phyloP scores from a whole-genome alignment of 805 yeast species.

The Clavispora santaluciae region DNA sequence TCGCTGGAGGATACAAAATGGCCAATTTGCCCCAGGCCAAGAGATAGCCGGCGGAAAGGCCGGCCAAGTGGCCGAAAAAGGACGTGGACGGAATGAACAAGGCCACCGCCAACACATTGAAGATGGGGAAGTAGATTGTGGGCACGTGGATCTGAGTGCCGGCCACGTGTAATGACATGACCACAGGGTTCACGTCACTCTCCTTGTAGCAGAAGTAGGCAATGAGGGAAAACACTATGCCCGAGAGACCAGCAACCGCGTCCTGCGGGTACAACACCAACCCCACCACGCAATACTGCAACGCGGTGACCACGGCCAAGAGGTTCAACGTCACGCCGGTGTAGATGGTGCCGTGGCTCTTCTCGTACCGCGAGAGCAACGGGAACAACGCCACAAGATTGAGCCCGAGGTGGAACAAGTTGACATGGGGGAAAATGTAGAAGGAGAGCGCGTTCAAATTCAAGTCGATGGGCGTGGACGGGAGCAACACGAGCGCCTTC shows the following conservation, averaged over 20 bases:
- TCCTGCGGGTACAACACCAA: slow-evolving; percentile 46
- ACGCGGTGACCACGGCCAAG: slow-evolving; percentile 63
- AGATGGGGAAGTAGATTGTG: slow-evolving; percentile 55
- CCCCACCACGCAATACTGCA: slow-evolving; percentile 55
- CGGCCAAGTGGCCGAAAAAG: slow-evolving; percentile 70
- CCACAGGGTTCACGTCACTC: slow-evolving; percentile 34
- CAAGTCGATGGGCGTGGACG: slow-evolving; percentile 47
- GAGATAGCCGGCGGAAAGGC: slow-evolving; percentile 60
- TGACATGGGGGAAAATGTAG: slow-evolving; percentile 68
- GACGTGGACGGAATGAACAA: slow-evolving; percentile 62
- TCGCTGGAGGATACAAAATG: slow-evolving; percentile 61
- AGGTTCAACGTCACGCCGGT: slow-evolving; percentile 77
- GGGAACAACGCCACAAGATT: slow-evolving; percentile 55
- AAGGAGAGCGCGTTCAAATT: slow-evolving; percentile 55
- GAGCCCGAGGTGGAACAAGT: slow-evolving; percentile 54
- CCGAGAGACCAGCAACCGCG: slow-evolving; percentile 65
- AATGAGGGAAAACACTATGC: slow-evolving; percentile 65
- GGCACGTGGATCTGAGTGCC: slow-evolving; percentile 47
- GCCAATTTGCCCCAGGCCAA: slow-evolving; percentile 54
- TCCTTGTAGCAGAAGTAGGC: slow-evolving; percentile 54
- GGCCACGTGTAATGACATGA: slow-evolving; percentile 24
- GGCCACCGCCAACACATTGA: slow-evolving; percentile 42
- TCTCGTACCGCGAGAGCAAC: slow-evolving; percentile 63
- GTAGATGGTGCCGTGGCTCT: slow-evolving; percentile 73
- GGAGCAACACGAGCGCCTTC: slow-evolving; percentile 20